These are phyloP conservation scores for Alternaria angustiovoidea DNA, from an alignment of 2,329 filamentous ascomycete genomes.

Conservation along the genomic window DNA sequence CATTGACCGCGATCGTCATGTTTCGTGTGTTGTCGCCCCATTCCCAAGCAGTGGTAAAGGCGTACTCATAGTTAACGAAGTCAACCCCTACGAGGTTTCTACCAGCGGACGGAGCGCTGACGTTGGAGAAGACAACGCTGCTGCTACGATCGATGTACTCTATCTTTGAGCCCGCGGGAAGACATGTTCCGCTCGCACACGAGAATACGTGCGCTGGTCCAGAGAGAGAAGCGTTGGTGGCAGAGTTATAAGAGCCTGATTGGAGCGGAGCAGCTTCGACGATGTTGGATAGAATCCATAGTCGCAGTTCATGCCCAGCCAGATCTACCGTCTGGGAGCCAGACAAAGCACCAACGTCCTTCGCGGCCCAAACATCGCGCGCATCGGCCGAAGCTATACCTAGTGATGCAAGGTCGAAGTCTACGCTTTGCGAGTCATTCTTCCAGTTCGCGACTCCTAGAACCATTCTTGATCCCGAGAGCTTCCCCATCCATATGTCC, in stretches of 20 bases:
- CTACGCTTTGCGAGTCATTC: constrained; percentile 43
- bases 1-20: constrained; percentile 51
- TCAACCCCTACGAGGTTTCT: constrained; percentile 50
- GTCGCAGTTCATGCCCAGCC: constrained; percentile 39
- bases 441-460: constrained; percentile 51
- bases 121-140: constrained; percentile 38
- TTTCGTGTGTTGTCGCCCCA: constrained; percentile 48
- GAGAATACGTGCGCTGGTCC: constrained; percentile 37
- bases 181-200: constrained; percentile 38
- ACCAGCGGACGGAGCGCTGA: constrained; percentile 33
- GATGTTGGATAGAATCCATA: constrained; percentile 49
- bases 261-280: constrained; percentile 16
- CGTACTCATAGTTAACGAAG: constrained; percentile 53
- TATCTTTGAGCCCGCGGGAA: constrained; percentile 46
- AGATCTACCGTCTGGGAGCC: constrained; percentile 26
- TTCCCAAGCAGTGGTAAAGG: constrained; percentile 46
- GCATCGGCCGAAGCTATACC: constrained; percentile 46
- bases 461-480: constrained; percentile 46
- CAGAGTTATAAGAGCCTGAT: constrained; percentile 41
- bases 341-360: constrained; percentile 27
- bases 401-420: constrained; percentile 42
- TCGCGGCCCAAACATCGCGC: constrained; percentile 49
- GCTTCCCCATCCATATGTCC: constrained; percentile 51
- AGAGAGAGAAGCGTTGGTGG: constrained; percentile 38
- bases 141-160: constrained; percentile 39